phyloP scores from a whole-genome alignment of 306 rosid genomes.

The Ormosia semicastrata region DNA sequence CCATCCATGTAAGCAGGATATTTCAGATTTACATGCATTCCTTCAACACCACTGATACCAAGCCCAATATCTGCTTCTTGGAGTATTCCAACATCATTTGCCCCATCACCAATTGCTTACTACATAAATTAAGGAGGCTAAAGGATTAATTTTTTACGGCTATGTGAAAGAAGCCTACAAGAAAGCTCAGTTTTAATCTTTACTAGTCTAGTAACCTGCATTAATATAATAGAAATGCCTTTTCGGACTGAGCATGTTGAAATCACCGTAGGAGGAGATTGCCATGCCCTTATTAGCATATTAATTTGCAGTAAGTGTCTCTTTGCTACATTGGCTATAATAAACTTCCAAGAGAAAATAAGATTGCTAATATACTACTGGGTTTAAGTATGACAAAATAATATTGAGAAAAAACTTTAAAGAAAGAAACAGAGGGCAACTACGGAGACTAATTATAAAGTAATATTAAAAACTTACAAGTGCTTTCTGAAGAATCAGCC shows the following conservation, averaged over 20 bases:
- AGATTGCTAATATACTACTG: background rate
- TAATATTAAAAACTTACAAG: conserved; percentile 52
- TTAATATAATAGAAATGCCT: conserved; percentile 10
- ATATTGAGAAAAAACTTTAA: background rate
- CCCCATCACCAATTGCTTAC: conserved; percentile 96
- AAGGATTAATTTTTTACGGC: too few relatives aligned
- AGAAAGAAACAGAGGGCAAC: background rate
- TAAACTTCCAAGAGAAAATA: background rate
- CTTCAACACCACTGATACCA: conserved; percentile 97
- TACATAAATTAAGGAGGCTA: too few relatives aligned
- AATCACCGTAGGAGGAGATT: conserved; percentile 8
- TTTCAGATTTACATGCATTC: conserved; percentile 83
- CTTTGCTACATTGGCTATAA: background rate
- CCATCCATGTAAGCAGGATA: conserved; percentile 12
- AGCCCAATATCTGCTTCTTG: conserved; percentile 99
- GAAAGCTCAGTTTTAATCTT: conserved; percentile 68
- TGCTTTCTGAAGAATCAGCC: too few relatives aligned
- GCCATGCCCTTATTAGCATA: background rate
- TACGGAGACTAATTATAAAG: background rate
- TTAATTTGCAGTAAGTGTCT: background rate
- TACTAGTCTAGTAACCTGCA: conserved; percentile 82
- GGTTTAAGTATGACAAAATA: background rate
- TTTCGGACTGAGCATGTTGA: conserved; percentile 11
- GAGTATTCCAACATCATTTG: conserved; percentile 98
- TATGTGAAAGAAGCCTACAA: too few relatives aligned